Percentiles rank a stretch among this genome's conserved stretches.
phyloP scores from a whole-genome alignment of 257 asterid species.

The Haberlea rhodopensis region DNA sequence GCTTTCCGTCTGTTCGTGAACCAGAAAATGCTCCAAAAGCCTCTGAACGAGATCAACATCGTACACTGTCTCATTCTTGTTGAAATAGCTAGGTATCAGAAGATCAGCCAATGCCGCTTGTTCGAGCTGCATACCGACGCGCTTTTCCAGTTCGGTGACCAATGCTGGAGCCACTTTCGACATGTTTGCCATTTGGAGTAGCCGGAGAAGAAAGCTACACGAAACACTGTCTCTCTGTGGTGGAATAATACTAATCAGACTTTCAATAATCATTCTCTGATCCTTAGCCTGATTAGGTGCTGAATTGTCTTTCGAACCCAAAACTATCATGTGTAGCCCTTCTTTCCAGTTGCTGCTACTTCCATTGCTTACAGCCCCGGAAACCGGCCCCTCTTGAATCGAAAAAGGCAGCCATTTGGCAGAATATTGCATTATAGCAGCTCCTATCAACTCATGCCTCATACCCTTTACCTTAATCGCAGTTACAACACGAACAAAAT shows the following conservation, averaged over 20 bases:
- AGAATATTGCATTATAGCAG: conserved; percentile 69
- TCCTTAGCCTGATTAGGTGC: conserved; percentile 60
- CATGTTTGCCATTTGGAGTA: conserved; percentile 75
- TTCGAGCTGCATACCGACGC: conserved; percentile 93
- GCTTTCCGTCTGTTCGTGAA: conserved; percentile 78
- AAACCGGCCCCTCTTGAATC: conserved; percentile 46
- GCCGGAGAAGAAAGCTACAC: conserved; percentile 78
- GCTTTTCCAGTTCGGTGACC: conserved; percentile 83
- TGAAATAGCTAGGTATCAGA: conserved; percentile 66
- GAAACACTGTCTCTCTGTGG: conserved; percentile 82
- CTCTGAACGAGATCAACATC: conserved; percentile 93
- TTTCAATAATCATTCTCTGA: conserved; percentile 78
- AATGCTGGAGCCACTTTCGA: conserved; percentile 79
- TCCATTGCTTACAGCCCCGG: conserved; percentile 5
- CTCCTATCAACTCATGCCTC: conserved; percentile 79
- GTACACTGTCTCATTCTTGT: conserved; percentile 59
- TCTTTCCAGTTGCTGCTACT: conserved; percentile 61
- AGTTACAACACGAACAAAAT: conserved; percentile 76
- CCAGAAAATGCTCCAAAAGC: conserved; percentile 84
- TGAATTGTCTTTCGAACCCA: conserved; percentile 51
- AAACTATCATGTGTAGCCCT: conserved; percentile 78
- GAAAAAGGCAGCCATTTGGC: conserved; percentile 78
- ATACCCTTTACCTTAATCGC: conserved; percentile 93
- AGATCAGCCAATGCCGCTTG: conserved; percentile 79
- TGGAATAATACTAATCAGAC: conserved; percentile 88